Base-by-base conservation (phyloP, 2,329 filamentous ascomycete genomes). In the Berkeleyomyces basicola region DNA sequence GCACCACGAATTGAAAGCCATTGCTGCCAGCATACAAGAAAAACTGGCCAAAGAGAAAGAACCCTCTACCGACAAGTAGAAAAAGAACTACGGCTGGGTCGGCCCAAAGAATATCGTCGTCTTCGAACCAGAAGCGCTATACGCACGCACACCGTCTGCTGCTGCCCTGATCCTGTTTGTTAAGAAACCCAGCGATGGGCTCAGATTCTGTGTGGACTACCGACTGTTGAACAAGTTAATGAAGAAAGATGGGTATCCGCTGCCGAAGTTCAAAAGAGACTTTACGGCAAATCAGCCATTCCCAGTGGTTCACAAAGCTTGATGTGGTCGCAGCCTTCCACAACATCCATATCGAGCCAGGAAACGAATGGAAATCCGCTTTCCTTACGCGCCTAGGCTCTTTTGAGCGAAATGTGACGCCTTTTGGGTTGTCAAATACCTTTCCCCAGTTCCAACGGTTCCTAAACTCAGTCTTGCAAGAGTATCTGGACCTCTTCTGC, bases 151-250 rank as follows among this genome's bases (percentile, higher is more conserved):
- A 1, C 37, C 51, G 23, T 9, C 33, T 5, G 51, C 51, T n/a
- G 57, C 36, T 4, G 53, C 61, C 1, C 70, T 67, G 7, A 67
- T 73, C 3, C 64, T 74, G 0, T 73, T 74, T 67, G 65, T 71
- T 31, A 64, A 59, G 36, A 74, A 73, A 65, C 68, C 68, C 4
- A 67, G 69, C 58, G 65, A 69, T 2, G 66, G 63, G 6, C 61
- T 72, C 7, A 64, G 66, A 23, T 61, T 75, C 49, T 74, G 66
- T 66, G 66, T 75, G 4, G 67, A 75, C 63, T 76, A 75, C 65
- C 58, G 67, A 59, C 64, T 43, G 0, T 65, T 75, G 0, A 76
- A 75, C 59, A 63, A 64, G 0, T 64, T 73, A n/a, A 74, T 68
- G 3, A 68, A 69, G 36, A 73, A 74, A 66, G 68, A 74, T 63